A percentile compares a stretch with the other conserved stretches of the same genome.
These are phyloP conservation scores for Euphorbia lathyris DNA, from an alignment of 345 rosid genomes.

Conservation along the genomic window DNA sequence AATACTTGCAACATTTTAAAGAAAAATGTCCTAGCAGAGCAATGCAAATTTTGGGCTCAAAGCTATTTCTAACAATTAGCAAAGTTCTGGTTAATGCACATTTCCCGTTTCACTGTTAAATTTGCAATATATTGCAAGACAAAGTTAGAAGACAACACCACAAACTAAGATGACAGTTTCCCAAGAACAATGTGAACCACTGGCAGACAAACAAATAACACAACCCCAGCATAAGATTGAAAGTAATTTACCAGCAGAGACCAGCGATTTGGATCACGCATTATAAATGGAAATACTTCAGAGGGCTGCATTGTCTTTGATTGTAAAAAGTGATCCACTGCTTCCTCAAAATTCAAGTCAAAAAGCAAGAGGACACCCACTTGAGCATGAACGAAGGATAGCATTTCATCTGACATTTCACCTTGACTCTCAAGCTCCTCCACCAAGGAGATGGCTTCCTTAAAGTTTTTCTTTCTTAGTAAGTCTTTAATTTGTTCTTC, in stretches of 20 bases:
- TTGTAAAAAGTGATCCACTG: constrained; percentile 83
- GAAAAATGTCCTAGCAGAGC: not conserved
- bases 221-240: not conserved
- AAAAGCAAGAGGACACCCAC: constrained; percentile 92
- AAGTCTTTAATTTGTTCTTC: constrained; percentile 96
- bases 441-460: constrained; percentile 79
- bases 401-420: constrained; percentile 80
- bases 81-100: not conserved
- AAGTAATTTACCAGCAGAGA: constrained; percentile 65
- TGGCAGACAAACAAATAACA: not conserved
- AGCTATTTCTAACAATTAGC: not conserved
- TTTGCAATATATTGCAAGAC: not conserved
- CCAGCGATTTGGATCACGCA: constrained; percentile 99
- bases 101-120: not conserved
- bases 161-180: not conserved
- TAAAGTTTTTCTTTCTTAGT: constrained; percentile 82
- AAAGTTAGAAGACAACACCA: constrained; percentile 16
- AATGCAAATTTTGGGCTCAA: not conserved
- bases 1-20: not conserved
- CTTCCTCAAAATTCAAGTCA: constrained; percentile 96
- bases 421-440: constrained; percentile 88
- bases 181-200: constrained; percentile 1
- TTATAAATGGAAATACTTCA: constrained; percentile 95
- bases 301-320: constrained; percentile 98
- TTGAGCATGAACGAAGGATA: constrained; percentile 95